Evolutionary conservation across 2,329 filamentous ascomycete species (phyloP), one percentile per base, ranked within the genome.

Genomic region (Lachnellula occidentalis): DNA sequence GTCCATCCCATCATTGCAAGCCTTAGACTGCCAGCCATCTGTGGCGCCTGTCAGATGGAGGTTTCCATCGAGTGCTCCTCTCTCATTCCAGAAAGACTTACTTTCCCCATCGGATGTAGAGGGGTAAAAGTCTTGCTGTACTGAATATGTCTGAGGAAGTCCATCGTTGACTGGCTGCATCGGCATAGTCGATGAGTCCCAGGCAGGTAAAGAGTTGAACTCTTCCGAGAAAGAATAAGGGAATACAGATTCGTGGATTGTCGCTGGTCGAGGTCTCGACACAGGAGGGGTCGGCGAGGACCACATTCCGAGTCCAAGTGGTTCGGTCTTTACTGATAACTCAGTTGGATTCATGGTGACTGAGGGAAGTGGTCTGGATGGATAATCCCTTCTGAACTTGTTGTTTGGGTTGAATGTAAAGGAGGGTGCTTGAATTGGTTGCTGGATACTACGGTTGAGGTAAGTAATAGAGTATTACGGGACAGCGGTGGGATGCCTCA

Each of bases 161-260:
- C 73, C 74, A 55, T 82, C 78, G 62, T 63, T 45, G 15, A 65
- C 46, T 27, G 54, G 59, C 48, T 69, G 66, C 64, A 81, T 71
- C 9, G 77, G 75, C 60, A 82, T 68, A 4, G 73, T 75, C 37
- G 78, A 77, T 22, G 80, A 74, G 62, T 83, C 81, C 82, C 81
- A 85, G 2, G 78, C 75, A 15, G 78, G 73, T 45, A 83, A 66
- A 4, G 75, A 72, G 45, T 74, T 73, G 59, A 76, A 81, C 45
- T 79, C 76, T 58, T 81, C 79, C 36, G 74, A 74, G 58, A 80
- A 71, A 64, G 77, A 81, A 69, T 80, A 85, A 17, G 79, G 79
- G 65, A 84, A 83, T 50, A 77, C 79, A 41, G 67, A 66, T 65
- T 83, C 81, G 61, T 84, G 80, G 54, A 83, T 82, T 39, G 80